These are phyloP conservation scores for Halteria grandinella DNA, from an alignment of 73 alveolate species.

Conservation along the genomic window DNA sequence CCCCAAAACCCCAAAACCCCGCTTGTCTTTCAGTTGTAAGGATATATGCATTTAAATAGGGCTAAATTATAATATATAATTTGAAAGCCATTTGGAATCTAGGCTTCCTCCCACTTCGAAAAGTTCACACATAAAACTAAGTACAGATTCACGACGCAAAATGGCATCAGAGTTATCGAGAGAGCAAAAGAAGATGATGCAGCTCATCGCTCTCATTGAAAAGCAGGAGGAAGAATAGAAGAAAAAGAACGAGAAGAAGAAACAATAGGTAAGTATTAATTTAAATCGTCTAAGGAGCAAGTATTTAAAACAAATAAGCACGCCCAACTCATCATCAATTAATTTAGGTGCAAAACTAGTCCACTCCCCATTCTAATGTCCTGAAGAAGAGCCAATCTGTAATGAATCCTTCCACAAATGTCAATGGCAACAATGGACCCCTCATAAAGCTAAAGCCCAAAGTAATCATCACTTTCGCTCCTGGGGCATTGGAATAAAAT, in stretches of 20 bases:
- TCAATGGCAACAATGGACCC: too few relatives aligned
- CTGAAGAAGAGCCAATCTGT: slow-evolving; percentile 34
- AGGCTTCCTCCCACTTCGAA: too few relatives aligned
- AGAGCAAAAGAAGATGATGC: slow-evolving; percentile 24
- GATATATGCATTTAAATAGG: too few relatives aligned
- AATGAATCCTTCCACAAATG: too few relatives aligned
- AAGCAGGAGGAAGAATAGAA: neutral
- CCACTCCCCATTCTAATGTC: neutral
- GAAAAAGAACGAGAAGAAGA: slow-evolving; percentile 27
- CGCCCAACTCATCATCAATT: neutral
- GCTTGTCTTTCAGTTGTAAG: too few relatives aligned
- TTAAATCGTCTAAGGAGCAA: neutral
- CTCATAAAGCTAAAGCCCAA: slow-evolving; percentile 10
- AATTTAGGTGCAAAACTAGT: neutral
- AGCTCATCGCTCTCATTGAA: slow-evolving; percentile 32
- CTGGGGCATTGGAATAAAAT: slow-evolving; percentile 45
- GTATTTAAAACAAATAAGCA: neutral
- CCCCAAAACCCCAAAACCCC: too few relatives aligned
- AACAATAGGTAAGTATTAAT: slow-evolving; percentile 17
- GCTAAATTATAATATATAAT: too few relatives aligned
- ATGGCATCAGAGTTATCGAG: slow-evolving; percentile 23
- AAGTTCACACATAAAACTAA: too few relatives aligned
- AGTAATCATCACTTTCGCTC: slow-evolving; percentile 8
- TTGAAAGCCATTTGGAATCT: too few relatives aligned
- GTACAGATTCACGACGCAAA: too few relatives aligned